These are phyloP conservation scores for Zostera marina DNA, from an alignment of 116 monocot genomes.

Conservation along the genomic window DNA sequence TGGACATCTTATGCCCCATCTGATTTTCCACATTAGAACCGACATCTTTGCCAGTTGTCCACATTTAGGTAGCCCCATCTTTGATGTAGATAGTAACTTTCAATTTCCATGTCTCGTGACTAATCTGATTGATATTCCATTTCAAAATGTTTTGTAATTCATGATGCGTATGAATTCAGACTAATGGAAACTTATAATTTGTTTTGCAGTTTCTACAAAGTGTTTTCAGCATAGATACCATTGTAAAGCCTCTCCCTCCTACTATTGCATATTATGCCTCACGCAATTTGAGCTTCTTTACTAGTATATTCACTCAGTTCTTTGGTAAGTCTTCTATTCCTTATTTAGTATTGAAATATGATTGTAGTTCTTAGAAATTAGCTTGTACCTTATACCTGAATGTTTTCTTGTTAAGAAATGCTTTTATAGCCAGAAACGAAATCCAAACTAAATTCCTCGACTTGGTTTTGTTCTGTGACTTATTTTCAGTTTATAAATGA, in stretches of 20 bases:
- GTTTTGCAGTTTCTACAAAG: slow-evolving; percentile 62
- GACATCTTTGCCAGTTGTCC: too few species aligned
- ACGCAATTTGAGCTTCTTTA: slow-evolving; percentile 78
- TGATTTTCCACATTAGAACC: too few species aligned
- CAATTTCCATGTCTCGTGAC: too few species aligned
- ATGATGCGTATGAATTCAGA: neutral
- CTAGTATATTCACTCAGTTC: slow-evolving; percentile 95
- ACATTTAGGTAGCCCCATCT: too few species aligned
- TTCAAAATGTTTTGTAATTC: neutral
- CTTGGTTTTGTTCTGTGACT: too few species aligned
- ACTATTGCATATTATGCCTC: slow-evolving; percentile 65
- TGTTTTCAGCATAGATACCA: slow-evolving; percentile 90
- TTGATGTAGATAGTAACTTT: too few species aligned
- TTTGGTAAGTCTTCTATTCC: slow-evolving; percentile 43
- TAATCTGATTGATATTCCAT: too few species aligned
- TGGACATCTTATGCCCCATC: too few species aligned
- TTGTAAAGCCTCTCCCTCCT: slow-evolving; percentile 97
- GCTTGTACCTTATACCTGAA: neutral
- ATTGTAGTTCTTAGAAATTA: neutral
- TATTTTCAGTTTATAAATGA: too few species aligned
- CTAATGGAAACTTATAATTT: neutral
- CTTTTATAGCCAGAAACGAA: too few species aligned
- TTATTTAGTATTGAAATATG: neutral
- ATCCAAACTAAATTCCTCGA: too few species aligned
- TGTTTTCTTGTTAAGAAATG: too few species aligned